These are phyloP conservation scores for Cornus controversa DNA, from an alignment of 148 eudicot species.

Conservation along the genomic window DNA sequence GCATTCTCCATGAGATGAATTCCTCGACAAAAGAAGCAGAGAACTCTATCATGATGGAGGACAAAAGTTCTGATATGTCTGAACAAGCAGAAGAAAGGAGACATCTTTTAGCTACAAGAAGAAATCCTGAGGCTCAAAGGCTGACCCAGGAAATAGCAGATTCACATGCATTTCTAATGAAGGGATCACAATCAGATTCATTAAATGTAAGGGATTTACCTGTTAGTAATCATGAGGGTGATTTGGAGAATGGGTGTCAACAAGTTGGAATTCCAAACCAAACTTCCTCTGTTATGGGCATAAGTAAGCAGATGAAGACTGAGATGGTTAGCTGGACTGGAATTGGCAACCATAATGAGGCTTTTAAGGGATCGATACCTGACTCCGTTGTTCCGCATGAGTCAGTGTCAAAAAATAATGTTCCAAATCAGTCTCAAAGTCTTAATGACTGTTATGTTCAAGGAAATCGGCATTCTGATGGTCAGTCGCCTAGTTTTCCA, in stretches of 20 bases:
- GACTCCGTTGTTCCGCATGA: conserved; percentile 35
- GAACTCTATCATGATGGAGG: conserved; percentile 28
- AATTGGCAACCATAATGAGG: conserved; percentile 36
- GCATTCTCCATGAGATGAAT: conserved; percentile 27
- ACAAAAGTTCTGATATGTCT: conserved; percentile 26
- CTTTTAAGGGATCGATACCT: conserved; percentile 34
- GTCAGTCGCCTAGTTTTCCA: conserved; percentile 35
- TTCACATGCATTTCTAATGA: conserved; percentile 33
- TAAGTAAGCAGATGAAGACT: conserved; percentile 46
- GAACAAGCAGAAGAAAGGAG: conserved; percentile 37
- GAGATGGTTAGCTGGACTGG: conserved; percentile 52
- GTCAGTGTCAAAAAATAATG: conserved; percentile 39
- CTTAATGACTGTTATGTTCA: conserved; percentile 30
- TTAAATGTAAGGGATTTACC: conserved; percentile 34
- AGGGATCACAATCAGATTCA: conserved; percentile 32
- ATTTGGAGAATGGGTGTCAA: conserved; percentile 28
- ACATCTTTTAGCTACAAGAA: conserved; percentile 24
- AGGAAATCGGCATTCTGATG: conserved; percentile 43
- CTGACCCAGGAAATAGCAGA: conserved; percentile 34
- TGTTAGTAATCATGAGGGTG: conserved; percentile 30
- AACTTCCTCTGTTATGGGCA: conserved; percentile 29
- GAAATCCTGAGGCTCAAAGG: conserved; percentile 37
- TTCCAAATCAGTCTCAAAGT: conserved; percentile 36
- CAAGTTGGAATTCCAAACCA: conserved; percentile 31
- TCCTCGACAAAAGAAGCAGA: conserved; percentile 43